Percentiles rank a stretch among this genome's conserved stretches.
Conservation (phyloP, 805 yeast species). For the Jamesozyma lodderae region DNA sequence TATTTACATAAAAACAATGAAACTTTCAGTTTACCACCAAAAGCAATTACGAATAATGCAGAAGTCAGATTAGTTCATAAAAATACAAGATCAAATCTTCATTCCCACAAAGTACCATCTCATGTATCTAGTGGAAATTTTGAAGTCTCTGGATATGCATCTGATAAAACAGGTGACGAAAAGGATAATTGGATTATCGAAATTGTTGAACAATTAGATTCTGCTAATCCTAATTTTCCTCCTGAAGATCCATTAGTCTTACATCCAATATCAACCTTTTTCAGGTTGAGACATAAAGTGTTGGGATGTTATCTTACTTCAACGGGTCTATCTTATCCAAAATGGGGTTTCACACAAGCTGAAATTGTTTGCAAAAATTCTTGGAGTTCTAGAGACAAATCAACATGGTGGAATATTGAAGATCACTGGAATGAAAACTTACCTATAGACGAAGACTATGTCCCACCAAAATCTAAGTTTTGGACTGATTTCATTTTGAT, state of each 20-base stretch:
- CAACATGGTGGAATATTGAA: slow-evolving; percentile 87
- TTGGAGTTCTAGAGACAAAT: slow-evolving; percentile 60
- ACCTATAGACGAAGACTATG: slow-evolving; percentile 40
- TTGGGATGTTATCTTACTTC: slow-evolving; percentile 82
- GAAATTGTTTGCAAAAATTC: slow-evolving; percentile 80
- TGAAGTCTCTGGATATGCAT: slow-evolving; percentile 72
- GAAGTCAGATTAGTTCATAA: slow-evolving; percentile 54
- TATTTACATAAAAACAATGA: slow-evolving; percentile 25
- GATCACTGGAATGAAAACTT: slow-evolving; percentile 51
- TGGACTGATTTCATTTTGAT: slow-evolving; percentile 67
- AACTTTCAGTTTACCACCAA: slow-evolving; percentile 8
- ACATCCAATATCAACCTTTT: slow-evolving; percentile 77
- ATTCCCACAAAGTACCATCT: slow-evolving; percentile 58
- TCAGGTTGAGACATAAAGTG: slow-evolving; percentile 60
- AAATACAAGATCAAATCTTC: slow-evolving; percentile 55
- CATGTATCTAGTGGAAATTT: slow-evolving; percentile 46
- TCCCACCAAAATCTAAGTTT: slow-evolving; percentile 63
- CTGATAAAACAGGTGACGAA: slow-evolving; percentile 51
- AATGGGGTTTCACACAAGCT: slow-evolving; percentile 98
- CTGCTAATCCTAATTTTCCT: slow-evolving; percentile 21
- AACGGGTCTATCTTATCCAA: slow-evolving; percentile 73
- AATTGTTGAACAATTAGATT: slow-evolving; percentile 48
- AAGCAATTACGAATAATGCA: slow-evolving; percentile 46
- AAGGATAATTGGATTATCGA: slow-evolving; percentile 76
- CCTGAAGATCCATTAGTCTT: slow-evolving; percentile 43